Conservation (phyloP, 495 filamentous ascomycete genomes). For the Tuber melanosporum region DNA sequence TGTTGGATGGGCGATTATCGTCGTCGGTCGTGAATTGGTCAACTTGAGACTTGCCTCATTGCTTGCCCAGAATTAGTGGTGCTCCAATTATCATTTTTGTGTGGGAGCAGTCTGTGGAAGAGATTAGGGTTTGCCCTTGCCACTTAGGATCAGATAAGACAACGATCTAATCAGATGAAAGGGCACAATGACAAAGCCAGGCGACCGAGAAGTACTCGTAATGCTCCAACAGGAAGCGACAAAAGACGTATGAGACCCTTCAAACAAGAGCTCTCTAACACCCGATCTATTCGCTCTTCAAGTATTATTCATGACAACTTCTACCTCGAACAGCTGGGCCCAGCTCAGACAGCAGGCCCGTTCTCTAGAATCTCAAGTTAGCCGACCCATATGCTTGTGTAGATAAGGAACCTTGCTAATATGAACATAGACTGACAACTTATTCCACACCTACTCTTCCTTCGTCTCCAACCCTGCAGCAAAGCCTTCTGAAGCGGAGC, state of each 20-base stretch:
- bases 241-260: not conserved
- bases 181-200: not conserved
- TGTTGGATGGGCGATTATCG: slow-evolving; percentile 41
- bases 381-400: slow-evolving; percentile 3
- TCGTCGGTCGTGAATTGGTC: slow-evolving; percentile 39
- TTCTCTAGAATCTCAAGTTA: slow-evolving; percentile 84
- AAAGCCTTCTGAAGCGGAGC: slow-evolving; percentile 81
- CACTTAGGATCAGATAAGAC: not conserved
- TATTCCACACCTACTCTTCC: slow-evolving; percentile 93
- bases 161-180: not conserved
- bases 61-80: not conserved
- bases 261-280: not conserved
- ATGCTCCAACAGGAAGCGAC: not conserved
- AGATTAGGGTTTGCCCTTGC: slow-evolving; percentile 1
- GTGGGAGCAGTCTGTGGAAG: not conserved
- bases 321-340: slow-evolving; percentile 81
- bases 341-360: slow-evolving; percentile 92
- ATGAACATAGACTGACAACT: slow-evolving; percentile 66
- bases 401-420: slow-evolving; percentile 24
- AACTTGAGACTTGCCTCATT: slow-evolving; percentile 8
- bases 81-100: not conserved
- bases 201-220: not conserved
- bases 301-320: slow-evolving; percentile 56
- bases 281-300: not conserved
- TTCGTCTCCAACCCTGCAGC: slow-evolving; percentile 79